Conservation (phyloP, 75 land plant genomes). For the Selaginella tamariscina region DNA sequence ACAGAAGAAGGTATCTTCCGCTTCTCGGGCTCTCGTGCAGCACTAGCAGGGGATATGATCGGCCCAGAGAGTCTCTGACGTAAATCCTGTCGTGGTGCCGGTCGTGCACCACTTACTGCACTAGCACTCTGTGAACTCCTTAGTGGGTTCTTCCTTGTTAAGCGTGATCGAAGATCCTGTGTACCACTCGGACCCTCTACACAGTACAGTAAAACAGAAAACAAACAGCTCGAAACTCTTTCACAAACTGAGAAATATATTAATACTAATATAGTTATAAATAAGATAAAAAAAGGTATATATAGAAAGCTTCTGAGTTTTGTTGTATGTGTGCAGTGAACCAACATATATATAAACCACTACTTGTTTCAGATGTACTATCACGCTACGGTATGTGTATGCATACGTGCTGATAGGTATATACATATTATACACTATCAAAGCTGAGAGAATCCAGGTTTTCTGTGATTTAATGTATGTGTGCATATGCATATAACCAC, state of each 20-base stretch:
- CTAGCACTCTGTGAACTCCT: conserved; percentile 21
- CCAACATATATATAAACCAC: too few relatives aligned
- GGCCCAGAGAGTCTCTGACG: conserved; percentile 77
- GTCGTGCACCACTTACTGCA: conserved; percentile 37
- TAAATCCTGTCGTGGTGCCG: conserved; percentile 26
- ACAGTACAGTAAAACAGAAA: conserved; percentile 7
- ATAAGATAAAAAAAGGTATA: too few relatives aligned
- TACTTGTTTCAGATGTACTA: too few relatives aligned
- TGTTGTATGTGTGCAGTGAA: too few relatives aligned
- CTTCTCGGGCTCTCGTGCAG: conserved; percentile 11
- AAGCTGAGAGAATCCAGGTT: neutral
- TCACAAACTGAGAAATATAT: neutral
- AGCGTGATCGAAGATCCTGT: conserved; percentile 64
- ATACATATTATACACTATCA: too few relatives aligned
- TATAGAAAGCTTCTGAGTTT: too few relatives aligned
- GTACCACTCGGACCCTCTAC: conserved; percentile 17
- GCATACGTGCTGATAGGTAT: too few relatives aligned
- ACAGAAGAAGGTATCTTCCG: conserved; percentile 16
- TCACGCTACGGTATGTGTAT: too few relatives aligned
- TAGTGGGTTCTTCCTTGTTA: conserved; percentile 21
- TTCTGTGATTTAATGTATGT: neutral
- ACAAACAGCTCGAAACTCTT: neutral
- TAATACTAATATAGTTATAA: neutral
- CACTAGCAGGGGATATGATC: conserved; percentile 17
- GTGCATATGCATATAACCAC: conserved; percentile 29